Conservation (phyloP, 768 basidiomycete species). For the Trametes meyenii region DNA sequence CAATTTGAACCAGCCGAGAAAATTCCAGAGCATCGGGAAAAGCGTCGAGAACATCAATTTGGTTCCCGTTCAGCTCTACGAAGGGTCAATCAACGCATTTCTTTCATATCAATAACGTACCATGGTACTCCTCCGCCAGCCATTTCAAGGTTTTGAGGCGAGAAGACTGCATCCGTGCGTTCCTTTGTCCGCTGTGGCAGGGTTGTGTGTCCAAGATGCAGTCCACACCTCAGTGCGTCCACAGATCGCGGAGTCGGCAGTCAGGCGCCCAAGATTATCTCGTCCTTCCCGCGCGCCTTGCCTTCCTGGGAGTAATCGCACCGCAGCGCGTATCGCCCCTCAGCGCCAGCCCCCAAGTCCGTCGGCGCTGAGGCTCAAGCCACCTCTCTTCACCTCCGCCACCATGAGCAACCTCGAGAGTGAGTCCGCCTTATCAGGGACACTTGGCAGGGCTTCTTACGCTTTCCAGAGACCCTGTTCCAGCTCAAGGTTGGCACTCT, state of each 20-base stretch:
- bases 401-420: constrained; percentile 88
- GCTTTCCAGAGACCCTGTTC: constrained; percentile 85
- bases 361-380: constrained; percentile 9
- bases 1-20: constrained; percentile 63
- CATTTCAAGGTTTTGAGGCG: constrained; percentile 2
- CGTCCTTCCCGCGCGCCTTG: constrained; percentile 6
- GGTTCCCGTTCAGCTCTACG: constrained; percentile 63
- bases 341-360: too few species aligned
- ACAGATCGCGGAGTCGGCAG: constrained; percentile 1
- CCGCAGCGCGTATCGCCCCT: constrained; percentile 19
- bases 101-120: not conserved
- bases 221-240: not conserved
- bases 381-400: constrained; percentile 8
- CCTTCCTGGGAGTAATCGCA: constrained; percentile 11
- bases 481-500: constrained; percentile 80
- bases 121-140: constrained; percentile 18
- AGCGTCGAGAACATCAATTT: constrained; percentile 49
- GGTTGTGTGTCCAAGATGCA: constrained; percentile 6
- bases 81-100: not conserved
- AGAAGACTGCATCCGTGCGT: not conserved
- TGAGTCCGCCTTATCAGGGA: constrained; percentile 43
- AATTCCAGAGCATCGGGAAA: constrained; percentile 75
- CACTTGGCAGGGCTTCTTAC: constrained; percentile 32
- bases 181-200: not conserved
- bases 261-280: constrained; percentile 19